Conservation (phyloP, 2,329 filamentous ascomycete species). For the Cytospora schulzeri region DNA sequence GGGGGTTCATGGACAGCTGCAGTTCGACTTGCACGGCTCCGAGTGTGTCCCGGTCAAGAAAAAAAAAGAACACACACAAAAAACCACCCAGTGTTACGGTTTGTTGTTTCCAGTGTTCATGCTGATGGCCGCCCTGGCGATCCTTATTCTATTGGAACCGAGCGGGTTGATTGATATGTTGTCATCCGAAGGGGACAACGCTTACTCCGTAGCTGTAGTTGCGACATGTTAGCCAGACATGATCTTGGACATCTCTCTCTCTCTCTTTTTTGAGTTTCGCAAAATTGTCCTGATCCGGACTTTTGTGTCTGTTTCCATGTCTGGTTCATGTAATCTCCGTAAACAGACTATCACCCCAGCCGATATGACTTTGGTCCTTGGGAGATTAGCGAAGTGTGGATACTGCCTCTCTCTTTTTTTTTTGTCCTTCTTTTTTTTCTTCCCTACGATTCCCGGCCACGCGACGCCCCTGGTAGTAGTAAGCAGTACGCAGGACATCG, state of each 20-base stretch:
- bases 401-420: neutral
- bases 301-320: slow-evolving; percentile 2
- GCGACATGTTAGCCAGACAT: too few species aligned
- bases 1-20: neutral
- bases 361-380: slow-evolving; percentile 23
- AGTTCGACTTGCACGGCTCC: slow-evolving; percentile 2
- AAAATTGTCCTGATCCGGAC: slow-evolving; percentile 23
- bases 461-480: slow-evolving; percentile 18
- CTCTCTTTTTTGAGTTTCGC: slow-evolving; percentile 21
- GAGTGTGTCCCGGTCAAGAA: slow-evolving; percentile 10
- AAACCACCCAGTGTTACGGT: too few species aligned
- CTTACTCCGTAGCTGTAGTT: slow-evolving; percentile 6
- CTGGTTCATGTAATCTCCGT: slow-evolving; percentile 28
- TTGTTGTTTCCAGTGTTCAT: slow-evolving; percentile 22
- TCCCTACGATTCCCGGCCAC: slow-evolving; percentile 21
- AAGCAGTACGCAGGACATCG: neutral
- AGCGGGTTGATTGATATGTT: slow-evolving; percentile 6
- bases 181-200: neutral
- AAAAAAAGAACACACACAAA: too few species aligned
- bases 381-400: slow-evolving; percentile 26
- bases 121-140: slow-evolving; percentile 22
- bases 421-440: neutral
- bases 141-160: slow-evolving; percentile 10
- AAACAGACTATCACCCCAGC: slow-evolving; percentile 26
- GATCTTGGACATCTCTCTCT: neutral